phyloP scores from a whole-genome alignment of 73 alveolate genomes.

The Stentor coeruleus region DNA sequence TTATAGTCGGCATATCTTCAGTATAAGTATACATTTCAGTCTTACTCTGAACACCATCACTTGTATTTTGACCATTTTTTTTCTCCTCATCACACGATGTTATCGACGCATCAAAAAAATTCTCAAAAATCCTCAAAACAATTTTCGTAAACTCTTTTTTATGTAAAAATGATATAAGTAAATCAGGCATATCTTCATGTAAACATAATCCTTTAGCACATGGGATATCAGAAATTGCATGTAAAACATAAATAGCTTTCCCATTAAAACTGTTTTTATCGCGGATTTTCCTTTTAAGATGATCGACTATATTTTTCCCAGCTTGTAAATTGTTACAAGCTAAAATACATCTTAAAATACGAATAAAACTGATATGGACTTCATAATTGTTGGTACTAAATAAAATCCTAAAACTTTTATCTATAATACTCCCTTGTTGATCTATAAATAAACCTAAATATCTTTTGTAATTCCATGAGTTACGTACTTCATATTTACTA shows the following conservation, averaged over 20 bases:
- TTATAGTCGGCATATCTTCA: conserved; percentile 16
- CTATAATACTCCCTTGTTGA: background rate
- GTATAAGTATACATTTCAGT: too few relatives aligned
- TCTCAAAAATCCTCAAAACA: background rate
- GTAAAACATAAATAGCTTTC: background rate
- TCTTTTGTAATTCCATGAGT: conserved; percentile 17
- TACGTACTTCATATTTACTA: conserved; percentile 4
- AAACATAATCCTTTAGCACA: conserved; percentile 1
- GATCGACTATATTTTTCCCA: background rate
- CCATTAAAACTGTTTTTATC: background rate
- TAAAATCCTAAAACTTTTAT: background rate
- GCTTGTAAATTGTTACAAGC: conserved; percentile 19
- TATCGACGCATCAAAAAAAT: background rate
- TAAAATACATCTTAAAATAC: conserved; percentile 16
- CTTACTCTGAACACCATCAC: too few relatives aligned
- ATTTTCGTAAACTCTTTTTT: background rate
- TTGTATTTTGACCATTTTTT: too few relatives aligned
- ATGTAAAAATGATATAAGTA: background rate
- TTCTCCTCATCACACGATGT: background rate
- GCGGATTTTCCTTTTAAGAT: background rate
- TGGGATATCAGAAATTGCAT: conserved; percentile 15
- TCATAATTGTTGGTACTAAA: background rate
- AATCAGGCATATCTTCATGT: conserved; percentile 15
- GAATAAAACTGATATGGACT: background rate
- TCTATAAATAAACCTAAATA: background rate